These are phyloP conservation scores for Fusarium veterinarium DNA, from an alignment of 2,329 filamentous ascomycete species.

Conservation along the genomic window DNA sequence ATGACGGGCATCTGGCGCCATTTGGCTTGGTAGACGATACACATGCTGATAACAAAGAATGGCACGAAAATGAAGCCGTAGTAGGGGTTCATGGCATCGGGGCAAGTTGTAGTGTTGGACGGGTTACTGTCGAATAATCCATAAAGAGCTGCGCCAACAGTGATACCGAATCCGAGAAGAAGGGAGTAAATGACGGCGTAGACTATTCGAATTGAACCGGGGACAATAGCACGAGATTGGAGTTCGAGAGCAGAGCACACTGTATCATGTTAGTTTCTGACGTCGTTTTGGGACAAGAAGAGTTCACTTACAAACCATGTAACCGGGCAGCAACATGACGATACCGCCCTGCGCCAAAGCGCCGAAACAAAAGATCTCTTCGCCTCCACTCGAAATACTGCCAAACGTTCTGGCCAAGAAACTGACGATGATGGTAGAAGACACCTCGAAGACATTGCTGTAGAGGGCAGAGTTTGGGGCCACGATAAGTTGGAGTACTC, in stretches of 20 bases:
- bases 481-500: conserved; percentile 75
- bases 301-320: conserved; percentile 63
- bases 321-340: conserved; percentile 73
- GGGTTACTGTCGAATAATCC: conserved; percentile 69
- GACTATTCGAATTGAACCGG: conserved; percentile 78
- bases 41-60: conserved; percentile 77
- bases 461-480: conserved; percentile 76
- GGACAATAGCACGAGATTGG: conserved; percentile 75
- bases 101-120: conserved; percentile 57
- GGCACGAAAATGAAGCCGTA: conserved; percentile 78
- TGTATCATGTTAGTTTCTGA: conserved; percentile 26
- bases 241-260: conserved; percentile 68
- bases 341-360: conserved; percentile 73
- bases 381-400: conserved; percentile 59
- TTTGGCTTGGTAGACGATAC: conserved; percentile 83
- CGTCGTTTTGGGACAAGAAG: background rate
- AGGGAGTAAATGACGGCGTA: conserved; percentile 80
- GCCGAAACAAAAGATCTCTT: conserved; percentile 71
- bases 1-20: conserved; percentile 84
- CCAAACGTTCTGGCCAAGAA: conserved; percentile 73
- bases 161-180: conserved; percentile 78
- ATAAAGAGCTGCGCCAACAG: conserved; percentile 72
- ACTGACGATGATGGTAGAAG: conserved; percentile 69
- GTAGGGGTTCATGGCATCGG: conserved; percentile 55
- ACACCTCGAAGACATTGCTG: conserved; percentile 73